A percentile compares a stretch with the other conserved stretches of the same genome.
phyloP scores from a whole-genome alignment of 164 flowering plant genomes.

The Kalanchoe fedtschenkoi region DNA sequence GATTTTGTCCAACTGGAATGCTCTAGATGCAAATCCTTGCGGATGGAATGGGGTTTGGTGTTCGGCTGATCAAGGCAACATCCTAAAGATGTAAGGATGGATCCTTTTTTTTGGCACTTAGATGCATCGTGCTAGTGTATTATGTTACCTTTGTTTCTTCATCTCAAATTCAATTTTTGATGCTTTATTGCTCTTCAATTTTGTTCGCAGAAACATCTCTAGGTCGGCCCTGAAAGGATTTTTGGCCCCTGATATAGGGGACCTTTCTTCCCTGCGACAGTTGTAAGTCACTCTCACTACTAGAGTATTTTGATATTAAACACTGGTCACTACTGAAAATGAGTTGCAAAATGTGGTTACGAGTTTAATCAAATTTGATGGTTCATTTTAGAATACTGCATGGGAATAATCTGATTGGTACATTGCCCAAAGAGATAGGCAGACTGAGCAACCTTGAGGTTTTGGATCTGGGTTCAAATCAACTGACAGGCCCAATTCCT shows the following conservation, averaged over 20 bases:
- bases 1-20: slow-evolving; percentile 61
- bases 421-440: slow-evolving; percentile 71
- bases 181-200: slow-evolving; percentile 4
- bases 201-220: slow-evolving; percentile 61
- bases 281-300: slow-evolving; percentile 38
- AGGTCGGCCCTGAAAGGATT: slow-evolving; percentile 54
- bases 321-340: not conserved
- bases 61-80: slow-evolving; percentile 36
- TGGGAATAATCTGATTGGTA: slow-evolving; percentile 61
- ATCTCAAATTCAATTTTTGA: not conserved
- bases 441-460: slow-evolving; percentile 46
- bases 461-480: slow-evolving; percentile 81
- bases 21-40: slow-evolving; percentile 61
- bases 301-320: too few relatives aligned
- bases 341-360: not conserved
- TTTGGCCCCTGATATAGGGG: slow-evolving; percentile 62
- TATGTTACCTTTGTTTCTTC: not conserved
- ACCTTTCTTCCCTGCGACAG: slow-evolving; percentile 48
- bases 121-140: not conserved
- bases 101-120: slow-evolving; percentile 1
- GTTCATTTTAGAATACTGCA: slow-evolving; percentile 46
- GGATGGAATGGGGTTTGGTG: slow-evolving; percentile 63
- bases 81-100: slow-evolving; percentile 57
- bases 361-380: not conserved
- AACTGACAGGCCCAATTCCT: slow-evolving; percentile 74